These are phyloP conservation scores for Beauveria sp. DNA, from an alignment of 2,329 filamentous ascomycete species.

Conservation along the genomic window DNA sequence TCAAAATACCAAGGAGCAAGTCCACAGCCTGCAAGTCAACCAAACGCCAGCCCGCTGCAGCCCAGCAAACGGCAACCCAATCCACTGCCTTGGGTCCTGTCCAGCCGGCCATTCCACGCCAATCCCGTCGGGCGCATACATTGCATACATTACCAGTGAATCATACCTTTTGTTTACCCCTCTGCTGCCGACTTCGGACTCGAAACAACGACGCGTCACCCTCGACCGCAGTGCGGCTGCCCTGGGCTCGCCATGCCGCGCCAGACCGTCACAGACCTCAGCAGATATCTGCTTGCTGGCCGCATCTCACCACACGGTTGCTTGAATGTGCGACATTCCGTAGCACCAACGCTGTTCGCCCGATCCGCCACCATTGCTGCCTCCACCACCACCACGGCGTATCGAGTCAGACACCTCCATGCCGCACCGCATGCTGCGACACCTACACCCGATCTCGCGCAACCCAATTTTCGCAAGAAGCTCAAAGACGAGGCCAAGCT, in stretches of 20 bases:
- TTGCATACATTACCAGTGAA: background rate
- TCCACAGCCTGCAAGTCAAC: background rate
- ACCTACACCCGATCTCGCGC: constrained; percentile 15
- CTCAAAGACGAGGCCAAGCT: constrained; percentile 65
- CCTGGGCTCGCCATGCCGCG: constrained; percentile 32
- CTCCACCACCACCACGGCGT: background rate
- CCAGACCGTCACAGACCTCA: constrained; percentile 34
- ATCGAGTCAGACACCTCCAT: constrained; percentile 24
- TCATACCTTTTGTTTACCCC: background rate
- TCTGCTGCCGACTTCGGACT: constrained; percentile 5
- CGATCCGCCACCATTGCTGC: constrained; percentile 11
- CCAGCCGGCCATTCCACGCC: background rate
- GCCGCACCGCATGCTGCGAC: constrained; percentile 19
- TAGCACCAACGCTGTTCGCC: constrained; percentile 14
- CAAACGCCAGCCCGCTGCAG: background rate
- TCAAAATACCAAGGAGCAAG: background rate
- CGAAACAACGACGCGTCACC: constrained; percentile 2
- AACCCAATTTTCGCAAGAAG: constrained; percentile 59
- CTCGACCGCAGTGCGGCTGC: background rate
- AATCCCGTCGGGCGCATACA: background rate
- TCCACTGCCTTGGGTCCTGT: constrained; percentile 2
- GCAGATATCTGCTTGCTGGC: constrained; percentile 42
- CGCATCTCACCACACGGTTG: constrained; percentile 36
- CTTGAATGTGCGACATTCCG: constrained; percentile 18
- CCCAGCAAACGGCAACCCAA: background rate